Evolutionary conservation across 306 rosid genomes (phyloP), one percentile per base, ranked within the genome.

Genomic region (Vigna angularis): DNA sequence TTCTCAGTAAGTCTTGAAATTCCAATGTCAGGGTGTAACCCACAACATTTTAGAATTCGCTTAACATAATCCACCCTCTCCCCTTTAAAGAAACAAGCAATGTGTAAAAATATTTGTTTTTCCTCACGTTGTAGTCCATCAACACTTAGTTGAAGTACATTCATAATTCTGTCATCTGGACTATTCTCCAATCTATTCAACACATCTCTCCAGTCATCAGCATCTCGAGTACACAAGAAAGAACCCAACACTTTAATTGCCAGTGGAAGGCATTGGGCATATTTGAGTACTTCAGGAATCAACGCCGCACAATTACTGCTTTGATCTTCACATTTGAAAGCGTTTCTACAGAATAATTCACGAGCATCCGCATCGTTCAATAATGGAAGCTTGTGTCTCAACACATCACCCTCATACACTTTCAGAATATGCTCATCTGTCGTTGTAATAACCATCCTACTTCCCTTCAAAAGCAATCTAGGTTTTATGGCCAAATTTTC

Each of bases 1-100:
- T 70, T 83, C 9, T 72, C 66, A 8, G 13, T 30, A 18, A 82
- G 28, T 52, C 2, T 6, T 18, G 2, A 28, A 30, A 82, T 64
- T 70, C 67, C 78, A 63, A 62, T 51, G 2, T 20, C 3, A 40
- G 78, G 63, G 40, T 76, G 1, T 17, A 76, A 70, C 26, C 9
- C 76, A 52, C 52, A 52, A 30, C 22, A 6, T 2, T 40, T 9
- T 7, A 70, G 47, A 11, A 76, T 76, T 49, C 30, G 56, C 38
- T 14, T 82, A 1, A 64, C 82, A 52, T 62, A 62, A 15, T 18
- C 38, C 28, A 26, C 50, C 22, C 15, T 40, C 24, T 82, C 16
- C 11, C 79, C 69, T 4, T 55, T 70, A 40, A 69, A 69, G 30
- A 76, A 75, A 61, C 81, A 75, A 34, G 85, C 85, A 42, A 81